Evolutionary conservation across 306 rosid genomes (phyloP).

Genomic region (Begonia masoniana): DNA sequence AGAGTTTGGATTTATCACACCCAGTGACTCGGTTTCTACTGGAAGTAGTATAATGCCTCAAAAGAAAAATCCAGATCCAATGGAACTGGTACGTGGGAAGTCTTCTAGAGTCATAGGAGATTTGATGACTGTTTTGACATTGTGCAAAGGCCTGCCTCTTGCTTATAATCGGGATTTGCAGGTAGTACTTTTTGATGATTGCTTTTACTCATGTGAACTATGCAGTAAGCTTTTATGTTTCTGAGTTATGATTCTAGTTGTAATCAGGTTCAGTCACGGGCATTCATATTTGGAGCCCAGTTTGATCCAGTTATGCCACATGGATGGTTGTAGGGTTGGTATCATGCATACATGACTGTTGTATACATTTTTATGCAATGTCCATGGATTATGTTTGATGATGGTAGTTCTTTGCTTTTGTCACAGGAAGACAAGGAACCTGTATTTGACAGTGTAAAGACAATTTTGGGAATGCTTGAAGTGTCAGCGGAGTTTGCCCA

Average conservation of each 20-base stretch:
- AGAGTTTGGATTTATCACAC: slow-evolving; percentile 89
- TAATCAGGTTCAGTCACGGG: background rate
- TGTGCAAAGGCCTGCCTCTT: slow-evolving; percentile 98
- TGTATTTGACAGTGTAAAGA: slow-evolving; percentile 81
- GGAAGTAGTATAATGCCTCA: slow-evolving; percentile 99
- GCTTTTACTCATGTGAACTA: no score
- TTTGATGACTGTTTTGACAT: slow-evolving; percentile 71
- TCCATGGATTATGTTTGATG: slow-evolving; percentile 1
- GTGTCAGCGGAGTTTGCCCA: slow-evolving; percentile 84
- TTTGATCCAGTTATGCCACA: background rate
- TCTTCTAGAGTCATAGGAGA: slow-evolving; percentile 88
- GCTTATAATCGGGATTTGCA: slow-evolving; percentile 97
- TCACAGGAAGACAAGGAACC: slow-evolving; percentile 95
- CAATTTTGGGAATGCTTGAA: slow-evolving; percentile 95
- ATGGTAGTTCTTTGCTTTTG: slow-evolving; percentile 7
- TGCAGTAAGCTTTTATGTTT: no score
- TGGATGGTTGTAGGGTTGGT: no score
- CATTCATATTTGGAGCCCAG: background rate
- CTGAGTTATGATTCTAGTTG: no score
- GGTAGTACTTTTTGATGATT: slow-evolving; percentile 24
- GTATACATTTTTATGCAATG: background rate
- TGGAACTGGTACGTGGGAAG: slow-evolving; percentile 99
- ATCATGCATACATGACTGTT: background rate
- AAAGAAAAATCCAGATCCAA: slow-evolving; percentile 97
- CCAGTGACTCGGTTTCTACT: slow-evolving; percentile 88